A percentile compares a stretch with the other conserved stretches of the same genome.
Evolutionary conservation across 2,329 filamentous ascomycete genomes (phyloP).

Genomic region (Aspergillus pseudonomiae): DNA sequence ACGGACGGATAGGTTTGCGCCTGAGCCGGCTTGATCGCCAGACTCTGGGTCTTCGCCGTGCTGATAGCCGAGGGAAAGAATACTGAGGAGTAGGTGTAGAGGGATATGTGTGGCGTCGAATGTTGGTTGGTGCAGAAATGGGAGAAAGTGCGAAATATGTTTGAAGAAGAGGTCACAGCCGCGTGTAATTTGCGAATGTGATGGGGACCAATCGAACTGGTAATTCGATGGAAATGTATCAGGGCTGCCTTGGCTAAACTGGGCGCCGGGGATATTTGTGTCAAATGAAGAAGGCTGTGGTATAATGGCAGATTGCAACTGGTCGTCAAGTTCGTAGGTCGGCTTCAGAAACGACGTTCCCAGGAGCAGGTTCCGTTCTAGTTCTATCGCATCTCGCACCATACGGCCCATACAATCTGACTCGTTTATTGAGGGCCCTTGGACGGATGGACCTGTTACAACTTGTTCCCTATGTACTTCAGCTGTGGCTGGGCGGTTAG

Average conservation of each 20-base stretch:
- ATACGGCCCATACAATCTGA: neutral
- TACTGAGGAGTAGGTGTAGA: conserved; percentile 35
- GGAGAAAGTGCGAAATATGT: conserved; percentile 42
- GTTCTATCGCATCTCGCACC: conserved; percentile 14
- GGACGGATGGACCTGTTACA: neutral
- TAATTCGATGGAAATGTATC: conserved; percentile 5
- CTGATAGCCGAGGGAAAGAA: conserved; percentile 45
- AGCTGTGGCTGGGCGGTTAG: neutral
- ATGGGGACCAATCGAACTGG: conserved; percentile 37
- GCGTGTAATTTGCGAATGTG: conserved; percentile 31
- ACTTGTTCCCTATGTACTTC: neutral
- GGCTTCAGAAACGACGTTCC: conserved; percentile 20
- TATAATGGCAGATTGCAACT: neutral
- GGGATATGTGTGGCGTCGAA: conserved; percentile 33
- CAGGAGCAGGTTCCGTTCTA: conserved; percentile 20
- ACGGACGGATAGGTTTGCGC: conserved; percentile 31
- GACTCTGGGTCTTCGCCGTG: conserved; percentile 43
- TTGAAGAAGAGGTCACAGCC: conserved; percentile 42
- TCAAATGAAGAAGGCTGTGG: neutral
- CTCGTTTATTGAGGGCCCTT: neutral
- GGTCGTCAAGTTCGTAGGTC: conserved; percentile 9
- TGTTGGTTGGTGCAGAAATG: conserved; percentile 43
- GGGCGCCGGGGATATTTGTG: conserved; percentile 1
- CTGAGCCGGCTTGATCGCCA: conserved; percentile 28
- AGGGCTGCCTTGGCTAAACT: conserved; percentile 7